phyloP scores from a whole-genome alignment of 345 rosid genomes.

The Schrenkiella parvula region DNA sequence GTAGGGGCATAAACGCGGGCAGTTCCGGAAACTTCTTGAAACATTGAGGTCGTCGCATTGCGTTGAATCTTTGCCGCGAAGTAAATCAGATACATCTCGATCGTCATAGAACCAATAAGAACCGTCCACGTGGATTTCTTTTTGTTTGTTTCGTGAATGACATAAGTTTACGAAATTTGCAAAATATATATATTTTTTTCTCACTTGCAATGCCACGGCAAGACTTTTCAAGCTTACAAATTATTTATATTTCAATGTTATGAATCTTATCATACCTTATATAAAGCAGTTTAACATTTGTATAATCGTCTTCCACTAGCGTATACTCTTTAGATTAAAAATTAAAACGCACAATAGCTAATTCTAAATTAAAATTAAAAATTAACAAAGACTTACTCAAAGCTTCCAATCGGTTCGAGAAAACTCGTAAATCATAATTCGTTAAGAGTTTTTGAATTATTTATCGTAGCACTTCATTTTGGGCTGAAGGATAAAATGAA shows the following conservation, averaged over 20 bases:
- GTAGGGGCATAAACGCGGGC: neutral
- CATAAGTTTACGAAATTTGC: too few species aligned
- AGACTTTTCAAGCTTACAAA: neutral
- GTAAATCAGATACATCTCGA: neutral
- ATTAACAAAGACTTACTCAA: neutral
- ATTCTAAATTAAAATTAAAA: too few species aligned
- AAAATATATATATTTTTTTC: too few species aligned
- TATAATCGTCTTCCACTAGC: too few species aligned
- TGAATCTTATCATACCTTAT: too few species aligned
- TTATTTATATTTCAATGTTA: neutral
- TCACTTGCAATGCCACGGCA: neutral
- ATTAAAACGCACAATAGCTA: too few species aligned
- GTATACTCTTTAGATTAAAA: too few species aligned
- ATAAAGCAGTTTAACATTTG: neutral
- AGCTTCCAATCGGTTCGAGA: neutral
- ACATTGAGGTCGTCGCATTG: neutral
- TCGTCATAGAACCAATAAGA: conserved; percentile 12
- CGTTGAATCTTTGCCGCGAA: conserved; percentile 22
- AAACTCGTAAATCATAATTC: neutral
- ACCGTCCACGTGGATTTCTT: neutral
- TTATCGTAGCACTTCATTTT: too few species aligned
- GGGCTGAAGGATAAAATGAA: neutral
- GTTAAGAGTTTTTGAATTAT: too few species aligned
- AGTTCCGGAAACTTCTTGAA: conserved; percentile 23
- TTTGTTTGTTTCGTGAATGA: too few species aligned